Evolutionary conservation across 2,329 filamentous ascomycete species (phyloP), one percentile per base, ranked within the genome.

Genomic region (Neopestalotiopsis sp.): DNA sequence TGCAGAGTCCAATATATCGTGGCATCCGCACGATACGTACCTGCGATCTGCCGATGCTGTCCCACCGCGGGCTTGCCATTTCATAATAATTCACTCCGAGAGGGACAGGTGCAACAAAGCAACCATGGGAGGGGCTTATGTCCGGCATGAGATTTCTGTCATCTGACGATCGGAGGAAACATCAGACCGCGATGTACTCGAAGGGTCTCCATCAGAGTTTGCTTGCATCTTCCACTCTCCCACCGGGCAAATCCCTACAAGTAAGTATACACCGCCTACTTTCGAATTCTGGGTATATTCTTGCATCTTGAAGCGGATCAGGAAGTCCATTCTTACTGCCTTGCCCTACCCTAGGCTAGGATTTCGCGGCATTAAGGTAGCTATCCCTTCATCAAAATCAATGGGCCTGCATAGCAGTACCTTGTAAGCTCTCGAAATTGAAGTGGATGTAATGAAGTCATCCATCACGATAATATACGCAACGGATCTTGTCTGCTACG

Each of bases 41-140:
- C 32, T 65, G 42, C 62, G 62, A 65, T 65, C 62, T 65, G 62
- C 62, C 62, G 62, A 34, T 65, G 62, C 38, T 45, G 62, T 65
- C 62, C 20, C n/a, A 45, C 62, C 62, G 38, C 12, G 20, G 34
- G 61, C 20, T 38, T 63, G 61, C 32, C 32, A n/a, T 42, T 38
- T 38, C 6, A 38, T 14, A 63, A 38, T 63, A 40, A 28, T 28
- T 42, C 61, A 63, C 12, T 20, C 32, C 57, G 24, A 28, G 24
- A 28, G 24, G 24, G 13, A 59, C 57, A 28, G 24, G 13, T 59
- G 30, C 57, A 56, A 24, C 57, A 30, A 28, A 28, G 57, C 13
- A 24, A 59, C 24, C 24, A 30, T 17, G 17, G 57, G 57, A 24
- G 57, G 28, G 57, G 57, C 57, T 30, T 30, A 17, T 24, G 30